Evolutionary conservation across 1,284 basidiomycete genomes (phyloP).

Genomic region (Mrakiaceae sp.): DNA sequence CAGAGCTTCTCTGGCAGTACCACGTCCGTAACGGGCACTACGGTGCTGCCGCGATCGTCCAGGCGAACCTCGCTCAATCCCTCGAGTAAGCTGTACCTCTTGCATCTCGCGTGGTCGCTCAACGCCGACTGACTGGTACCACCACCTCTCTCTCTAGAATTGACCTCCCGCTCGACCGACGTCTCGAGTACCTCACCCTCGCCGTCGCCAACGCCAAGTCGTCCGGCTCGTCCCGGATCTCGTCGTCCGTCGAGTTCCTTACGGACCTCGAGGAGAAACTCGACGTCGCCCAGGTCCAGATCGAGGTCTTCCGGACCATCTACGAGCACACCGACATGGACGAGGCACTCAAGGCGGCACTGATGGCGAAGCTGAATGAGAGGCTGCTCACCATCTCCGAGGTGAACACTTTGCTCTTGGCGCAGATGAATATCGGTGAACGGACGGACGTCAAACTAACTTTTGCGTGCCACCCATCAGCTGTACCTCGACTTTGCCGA

Average conservation of each 20-base stretch:
- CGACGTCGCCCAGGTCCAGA: slow-evolving; percentile 91
- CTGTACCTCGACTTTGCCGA: slow-evolving; percentile 82
- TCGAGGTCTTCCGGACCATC: slow-evolving; percentile 52
- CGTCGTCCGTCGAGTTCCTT: slow-evolving; percentile 73
- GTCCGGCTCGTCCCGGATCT: slow-evolving; percentile 54
- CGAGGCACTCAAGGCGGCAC: slow-evolving; percentile 44
- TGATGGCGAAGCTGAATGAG: slow-evolving; percentile 47
- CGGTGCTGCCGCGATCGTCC: slow-evolving; percentile 72
- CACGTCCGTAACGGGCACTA: slow-evolving; percentile 85
- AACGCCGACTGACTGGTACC: background rate
- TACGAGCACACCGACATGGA: slow-evolving; percentile 33
- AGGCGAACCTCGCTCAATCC: slow-evolving; percentile 78
- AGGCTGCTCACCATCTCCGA: slow-evolving; percentile 40
- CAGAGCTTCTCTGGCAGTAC: slow-evolving; percentile 90
- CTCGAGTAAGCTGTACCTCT: slow-evolving; percentile 48
- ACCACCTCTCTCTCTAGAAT: slow-evolving; percentile 12
- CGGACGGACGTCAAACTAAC: background rate
- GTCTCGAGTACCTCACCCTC: slow-evolving; percentile 81
- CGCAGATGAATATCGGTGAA: background rate
- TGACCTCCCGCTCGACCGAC: slow-evolving; percentile 46
- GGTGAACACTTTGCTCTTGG: slow-evolving; percentile 23
- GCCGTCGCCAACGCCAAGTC: slow-evolving; percentile 94
- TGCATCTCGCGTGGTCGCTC: background rate
- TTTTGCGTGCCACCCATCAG: slow-evolving; percentile 40
- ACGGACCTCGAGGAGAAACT: slow-evolving; percentile 90